Conservation (phyloP, 495 filamentous ascomycete species). For the Aspergillus diversus region DNA sequence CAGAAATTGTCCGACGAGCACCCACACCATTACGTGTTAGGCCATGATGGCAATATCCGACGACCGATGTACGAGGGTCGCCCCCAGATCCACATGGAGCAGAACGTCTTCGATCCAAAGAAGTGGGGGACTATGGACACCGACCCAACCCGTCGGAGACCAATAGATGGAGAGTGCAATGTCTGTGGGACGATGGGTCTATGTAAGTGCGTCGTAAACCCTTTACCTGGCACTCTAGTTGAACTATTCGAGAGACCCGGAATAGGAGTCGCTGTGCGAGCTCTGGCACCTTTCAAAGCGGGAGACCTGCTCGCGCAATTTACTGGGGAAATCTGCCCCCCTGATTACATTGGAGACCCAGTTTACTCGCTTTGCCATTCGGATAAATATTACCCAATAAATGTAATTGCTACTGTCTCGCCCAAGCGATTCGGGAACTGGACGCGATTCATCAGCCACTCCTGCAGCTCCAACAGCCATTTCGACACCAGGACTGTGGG, state of each 20-base stretch:
- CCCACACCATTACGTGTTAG: slow-evolving; percentile 30
- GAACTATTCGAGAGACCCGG: slow-evolving; percentile 37
- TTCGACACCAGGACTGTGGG: slow-evolving; percentile 32
- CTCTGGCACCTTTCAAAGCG: slow-evolving; percentile 31
- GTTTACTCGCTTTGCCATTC: slow-evolving; percentile 19
- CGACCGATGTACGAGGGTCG: slow-evolving; percentile 19
- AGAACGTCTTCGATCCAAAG: slow-evolving; percentile 20
- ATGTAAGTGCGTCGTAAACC: slow-evolving; percentile 27
- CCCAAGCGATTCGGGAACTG: slow-evolving; percentile 43
- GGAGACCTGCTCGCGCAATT: slow-evolving; percentile 37
- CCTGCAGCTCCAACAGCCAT: slow-evolving; percentile 57
- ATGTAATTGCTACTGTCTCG: slow-evolving; percentile 1
- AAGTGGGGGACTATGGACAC: slow-evolving; percentile 9
- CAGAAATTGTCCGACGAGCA: slow-evolving; percentile 24
- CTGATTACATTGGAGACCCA: not conserved
- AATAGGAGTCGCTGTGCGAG: slow-evolving; percentile 40
- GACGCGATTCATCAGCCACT: slow-evolving; percentile 76
- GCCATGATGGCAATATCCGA: slow-evolving; percentile 8
- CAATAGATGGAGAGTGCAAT: slow-evolving; percentile 18
- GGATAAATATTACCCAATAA: not conserved
- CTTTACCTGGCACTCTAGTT: slow-evolving; percentile 28
- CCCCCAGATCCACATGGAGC: slow-evolving; percentile 27
- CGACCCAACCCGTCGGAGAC: slow-evolving; percentile 19
- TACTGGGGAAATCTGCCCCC: slow-evolving; percentile 33
- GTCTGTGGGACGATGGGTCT: slow-evolving; percentile 18